Evolutionary conservation across 1,139 yeast genomes (phyloP), one percentile per base, ranked within the genome.

Genomic region (Candida sp.): DNA sequence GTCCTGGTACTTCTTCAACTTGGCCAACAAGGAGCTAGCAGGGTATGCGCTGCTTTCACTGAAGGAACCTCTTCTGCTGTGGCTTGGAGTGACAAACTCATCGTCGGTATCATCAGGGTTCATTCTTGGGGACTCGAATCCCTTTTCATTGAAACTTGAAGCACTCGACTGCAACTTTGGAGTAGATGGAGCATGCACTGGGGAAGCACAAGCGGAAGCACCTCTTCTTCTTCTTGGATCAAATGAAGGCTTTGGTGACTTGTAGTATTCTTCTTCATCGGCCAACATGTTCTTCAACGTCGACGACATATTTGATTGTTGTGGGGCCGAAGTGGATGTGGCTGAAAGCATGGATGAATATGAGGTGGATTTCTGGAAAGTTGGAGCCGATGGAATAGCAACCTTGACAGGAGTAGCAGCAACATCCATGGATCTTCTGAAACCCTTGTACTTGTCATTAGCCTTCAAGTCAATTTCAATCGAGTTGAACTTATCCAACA

Each of bases 371-470:
- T 50, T 53, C 46, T 52, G 53, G 33, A 55, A 57, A 12, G 35
- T 51, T 3, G 42, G 27, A 12, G 52, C 40, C 35, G 54, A 48
- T 8, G 75, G 74, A 44, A 70, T 60, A 40, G 59, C 58, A 39
- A 71, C 65, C 22, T 66, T 60, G 38, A 70, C 64, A 38, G 73
- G 72, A 38, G 63, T 65, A n/a, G 56, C 34, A 44, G 65, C 67
- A 33, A 62, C 57, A 37, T 65, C 63, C 5, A 65, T 65, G 48
- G 70, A 68, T 65, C 81, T 72, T 68, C 82, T 75, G 63, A 77
- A 77, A 1, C 81, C 81, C 54, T 63, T 69, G 60, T 77, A 77
- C 56, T 75, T 77, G 34, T 70, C 75, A 55, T 73, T 73, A 23
- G 65, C 60, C 40, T 62, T 55, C 33, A 69, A 62, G 50, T 65